Evolutionary conservation across 2,329 filamentous ascomycete genomes (phyloP).

Genomic region (Aspergillus calidoustus): DNA sequence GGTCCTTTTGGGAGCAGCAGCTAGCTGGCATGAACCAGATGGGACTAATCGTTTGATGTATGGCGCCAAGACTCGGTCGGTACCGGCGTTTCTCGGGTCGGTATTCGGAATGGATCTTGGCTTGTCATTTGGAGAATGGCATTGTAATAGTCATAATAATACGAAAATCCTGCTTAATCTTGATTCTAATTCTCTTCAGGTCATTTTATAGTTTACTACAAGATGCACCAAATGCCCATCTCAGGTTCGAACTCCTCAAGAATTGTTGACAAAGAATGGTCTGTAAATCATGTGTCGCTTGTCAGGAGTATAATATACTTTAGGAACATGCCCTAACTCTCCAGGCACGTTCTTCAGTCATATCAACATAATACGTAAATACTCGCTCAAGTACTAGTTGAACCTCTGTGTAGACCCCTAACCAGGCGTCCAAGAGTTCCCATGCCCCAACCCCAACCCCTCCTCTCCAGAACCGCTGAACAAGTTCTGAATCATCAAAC

Average conservation of each 20-base stretch:
- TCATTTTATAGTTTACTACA: too few species aligned
- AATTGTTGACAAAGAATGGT: neutral
- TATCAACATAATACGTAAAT: neutral
- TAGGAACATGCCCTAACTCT: neutral
- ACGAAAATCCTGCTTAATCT: too few species aligned
- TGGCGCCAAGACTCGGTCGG: neutral
- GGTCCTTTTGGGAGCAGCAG: slow-evolving; percentile 17
- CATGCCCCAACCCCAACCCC: neutral
- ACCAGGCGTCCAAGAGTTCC: slow-evolving; percentile 1
- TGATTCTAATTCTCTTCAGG: too few species aligned
- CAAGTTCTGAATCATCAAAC: slow-evolving; percentile 27
- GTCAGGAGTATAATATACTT: neutral
- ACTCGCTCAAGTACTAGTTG: neutral
- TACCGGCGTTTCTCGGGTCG: neutral
- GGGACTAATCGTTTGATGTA: neutral
- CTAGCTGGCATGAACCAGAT: slow-evolving; percentile 17
- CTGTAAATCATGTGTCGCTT: neutral
- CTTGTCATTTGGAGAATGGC: neutral
- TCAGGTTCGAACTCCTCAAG: too few species aligned
- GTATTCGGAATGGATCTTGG: neutral
- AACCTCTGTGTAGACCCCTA: neutral
- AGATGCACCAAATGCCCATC: too few species aligned
- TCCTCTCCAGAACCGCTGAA: slow-evolving; percentile 21
- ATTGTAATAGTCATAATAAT: too few species aligned
- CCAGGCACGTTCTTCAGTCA: neutral